Evolutionary conservation across 805 yeast species (phyloP).

Genomic region (Sungouiella blattae): DNA sequence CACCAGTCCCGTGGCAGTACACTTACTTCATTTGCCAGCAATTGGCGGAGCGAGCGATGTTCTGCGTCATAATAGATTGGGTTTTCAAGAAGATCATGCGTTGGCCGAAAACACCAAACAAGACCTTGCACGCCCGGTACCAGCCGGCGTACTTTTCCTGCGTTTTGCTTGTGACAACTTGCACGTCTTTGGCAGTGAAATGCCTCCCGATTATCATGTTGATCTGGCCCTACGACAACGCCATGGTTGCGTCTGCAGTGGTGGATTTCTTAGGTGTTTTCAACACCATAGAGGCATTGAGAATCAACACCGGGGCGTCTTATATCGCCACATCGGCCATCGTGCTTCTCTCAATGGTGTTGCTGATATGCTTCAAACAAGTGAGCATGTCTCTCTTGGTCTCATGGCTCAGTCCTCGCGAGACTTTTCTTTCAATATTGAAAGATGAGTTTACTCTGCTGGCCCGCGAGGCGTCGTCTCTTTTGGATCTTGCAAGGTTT

Average conservation of each 20-base stretch:
- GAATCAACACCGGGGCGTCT: slow-evolving; percentile 9
- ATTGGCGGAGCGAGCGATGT: slow-evolving; percentile 40
- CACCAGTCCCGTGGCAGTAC: slow-evolving; percentile 50
- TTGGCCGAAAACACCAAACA: slow-evolving; percentile 21
- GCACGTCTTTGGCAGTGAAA: slow-evolving; percentile 76
- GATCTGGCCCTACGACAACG: slow-evolving; percentile 90
- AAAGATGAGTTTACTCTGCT: background rate
- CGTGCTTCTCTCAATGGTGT: slow-evolving; percentile 4
- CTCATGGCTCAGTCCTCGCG: background rate
- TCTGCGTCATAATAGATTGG: slow-evolving; percentile 35
- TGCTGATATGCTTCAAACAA: slow-evolving; percentile 9
- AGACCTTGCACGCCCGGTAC: slow-evolving; percentile 18
- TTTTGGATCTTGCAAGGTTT: background rate
- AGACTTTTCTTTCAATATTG: background rate
- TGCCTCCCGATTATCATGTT: slow-evolving; percentile 88
- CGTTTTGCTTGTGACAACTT: slow-evolving; percentile 62
- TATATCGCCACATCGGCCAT: slow-evolving; percentile 6
- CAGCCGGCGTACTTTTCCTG: slow-evolving; percentile 34
- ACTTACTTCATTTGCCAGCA: slow-evolving; percentile 52
- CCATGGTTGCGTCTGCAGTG: slow-evolving; percentile 57
- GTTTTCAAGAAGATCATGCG: slow-evolving; percentile 14
- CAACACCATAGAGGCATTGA: slow-evolving; percentile 59
- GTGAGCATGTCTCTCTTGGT: slow-evolving; percentile 6
- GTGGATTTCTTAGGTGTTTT: slow-evolving; percentile 60
- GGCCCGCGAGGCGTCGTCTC: background rate